Conservation (phyloP, 2,329 filamentous ascomycete genomes). For the Talaromyces sp. region DNA sequence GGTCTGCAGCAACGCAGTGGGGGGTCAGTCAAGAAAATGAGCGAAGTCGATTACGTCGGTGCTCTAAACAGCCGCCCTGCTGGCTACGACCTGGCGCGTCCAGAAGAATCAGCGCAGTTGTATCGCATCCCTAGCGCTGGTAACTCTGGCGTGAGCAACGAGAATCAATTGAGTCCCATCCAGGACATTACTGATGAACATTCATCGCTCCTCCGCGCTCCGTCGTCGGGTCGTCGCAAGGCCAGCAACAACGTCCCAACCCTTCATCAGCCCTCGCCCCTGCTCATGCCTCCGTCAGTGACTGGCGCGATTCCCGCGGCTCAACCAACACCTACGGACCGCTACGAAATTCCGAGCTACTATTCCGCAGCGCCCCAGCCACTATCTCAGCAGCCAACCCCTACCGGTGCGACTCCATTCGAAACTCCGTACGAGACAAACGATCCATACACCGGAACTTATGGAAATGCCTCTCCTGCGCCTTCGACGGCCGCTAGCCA, state of each 20-base stretch:
- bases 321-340: conserved; percentile 8
- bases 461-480: conserved; percentile 2
- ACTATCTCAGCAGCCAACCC: background rate
- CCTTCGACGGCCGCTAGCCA: conserved; percentile 1
- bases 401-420: background rate
- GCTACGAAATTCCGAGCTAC: conserved; percentile 19
- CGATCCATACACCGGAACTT: conserved; percentile 10
- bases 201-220: conserved; percentile 33
- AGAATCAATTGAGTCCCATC: background rate
- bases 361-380: conserved; percentile 12
- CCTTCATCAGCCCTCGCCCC: background rate
- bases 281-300: conserved; percentile 4
- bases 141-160: conserved; percentile 24
- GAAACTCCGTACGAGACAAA: conserved; percentile 7
- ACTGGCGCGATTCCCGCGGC: conserved; percentile 5
- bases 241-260: conserved; percentile 20
- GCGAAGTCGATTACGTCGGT: conserved; percentile 35
- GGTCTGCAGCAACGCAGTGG: conserved; percentile 30
- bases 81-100: conserved; percentile 30
- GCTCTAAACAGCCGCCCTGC: conserved; percentile 35
- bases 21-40: conserved; percentile 25
- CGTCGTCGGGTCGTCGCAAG: conserved; percentile 41
- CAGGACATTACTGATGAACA: conserved; percentile 19
- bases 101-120: conserved; percentile 26
- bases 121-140: conserved; percentile 28